phyloP scores from a whole-genome alignment of 805 yeast species.

The Danielia reshetovae region DNA sequence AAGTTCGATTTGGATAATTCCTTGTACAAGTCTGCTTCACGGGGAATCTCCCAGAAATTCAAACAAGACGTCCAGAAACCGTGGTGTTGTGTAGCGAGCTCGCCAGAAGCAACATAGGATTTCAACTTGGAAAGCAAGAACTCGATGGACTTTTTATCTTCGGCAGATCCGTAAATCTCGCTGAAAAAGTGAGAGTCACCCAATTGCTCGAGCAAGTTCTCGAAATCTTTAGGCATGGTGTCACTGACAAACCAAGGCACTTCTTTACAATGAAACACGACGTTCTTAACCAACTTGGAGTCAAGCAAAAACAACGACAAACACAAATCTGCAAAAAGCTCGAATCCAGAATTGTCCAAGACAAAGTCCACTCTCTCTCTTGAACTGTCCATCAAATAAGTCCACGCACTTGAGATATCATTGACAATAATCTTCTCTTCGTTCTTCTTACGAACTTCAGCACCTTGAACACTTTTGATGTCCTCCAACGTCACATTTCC shows the following conservation, averaged over 20 bases:
- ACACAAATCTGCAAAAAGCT: slow-evolving; percentile 80
- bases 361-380: slow-evolving; percentile 70
- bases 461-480: slow-evolving; percentile 87
- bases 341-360: slow-evolving; percentile 93
- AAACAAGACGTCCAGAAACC: slow-evolving; percentile 84
- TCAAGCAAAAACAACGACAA: slow-evolving; percentile 48
- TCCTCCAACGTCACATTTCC: slow-evolving; percentile 82
- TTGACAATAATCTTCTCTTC: slow-evolving; percentile 75
- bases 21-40: slow-evolving; percentile 59
- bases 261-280: slow-evolving; percentile 82
- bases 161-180: slow-evolving; percentile 22
- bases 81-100: slow-evolving; percentile 40
- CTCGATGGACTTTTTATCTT: slow-evolving; percentile 20
- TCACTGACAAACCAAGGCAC: slow-evolving; percentile 98
- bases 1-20: slow-evolving; percentile 62
- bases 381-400: slow-evolving; percentile 28
- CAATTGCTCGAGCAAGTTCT: slow-evolving; percentile 54
- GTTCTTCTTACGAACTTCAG: slow-evolving; percentile 76
- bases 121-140: slow-evolving; percentile 20
- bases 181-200: slow-evolving; percentile 49
- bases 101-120: slow-evolving; percentile 16
- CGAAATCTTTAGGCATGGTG: slow-evolving; percentile 80
- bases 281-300: slow-evolving; percentile 54
- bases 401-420: slow-evolving; percentile 71
- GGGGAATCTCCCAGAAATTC: slow-evolving; percentile 72